Base-by-base conservation (phyloP, 257 asterid species). In the Solanum tacnaense region DNA sequence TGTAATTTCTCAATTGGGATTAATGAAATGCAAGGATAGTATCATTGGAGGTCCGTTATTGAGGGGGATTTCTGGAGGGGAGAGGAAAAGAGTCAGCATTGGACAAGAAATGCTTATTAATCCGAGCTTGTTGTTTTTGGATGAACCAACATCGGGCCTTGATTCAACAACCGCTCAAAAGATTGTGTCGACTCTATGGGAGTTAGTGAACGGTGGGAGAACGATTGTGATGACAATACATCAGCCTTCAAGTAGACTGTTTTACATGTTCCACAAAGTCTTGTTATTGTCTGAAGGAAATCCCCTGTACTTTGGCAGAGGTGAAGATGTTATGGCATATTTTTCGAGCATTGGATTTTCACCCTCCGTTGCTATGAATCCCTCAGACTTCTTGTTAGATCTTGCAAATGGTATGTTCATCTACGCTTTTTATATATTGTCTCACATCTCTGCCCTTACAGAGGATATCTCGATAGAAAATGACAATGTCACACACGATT, bases 31-130 rank as follows among this genome's bases (percentile, higher is more conserved):
- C 88, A 89, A 91, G 88, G 78, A 91, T 49, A 93, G 94, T 89
- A 89, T 94, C 0, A 90, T 94, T 1, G 98, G 98, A 7, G 94
- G 90, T 8, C 83, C 87, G 4, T 29, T 87, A 4, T 13, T 92
- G 82, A 90, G 98, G 70, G 99, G 99, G 1, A 85, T 96, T 7
- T 96, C 99, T 0, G 98, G 98, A 1, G 99, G 99, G 0, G 99
- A 96, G 90, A 67, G 96, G 32, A 95, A 95, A 87, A 88, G 99
- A 13, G 98, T 96, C 4, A 96, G 98, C 62, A 96, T 96, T 4
- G 99, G 99, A 1, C 98, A 95, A 75, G 98, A 96, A 83, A 92
- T 96, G 99, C 94, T 96, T 0, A 93, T 95, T 72, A 95, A 96
- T 82, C 99, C 98, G 1, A 93, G 97, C 34, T 72, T 96, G 62